These are phyloP conservation scores for Raphanus sativus DNA, from an alignment of 345 rosid genomes.

Conservation along the genomic window DNA sequence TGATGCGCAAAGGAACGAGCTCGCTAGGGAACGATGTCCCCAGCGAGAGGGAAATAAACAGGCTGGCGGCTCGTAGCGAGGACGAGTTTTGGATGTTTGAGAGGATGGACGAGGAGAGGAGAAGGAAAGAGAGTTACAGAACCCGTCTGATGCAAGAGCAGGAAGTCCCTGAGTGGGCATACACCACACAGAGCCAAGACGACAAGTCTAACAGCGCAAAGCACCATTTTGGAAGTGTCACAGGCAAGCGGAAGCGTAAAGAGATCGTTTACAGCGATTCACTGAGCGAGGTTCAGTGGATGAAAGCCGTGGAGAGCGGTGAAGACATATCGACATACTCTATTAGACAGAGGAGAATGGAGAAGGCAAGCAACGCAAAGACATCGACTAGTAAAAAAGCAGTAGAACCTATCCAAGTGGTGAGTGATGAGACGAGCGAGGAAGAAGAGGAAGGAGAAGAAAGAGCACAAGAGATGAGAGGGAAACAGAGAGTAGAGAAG, in stretches of 20 bases:
- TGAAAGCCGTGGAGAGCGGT: conserved; percentile 85
- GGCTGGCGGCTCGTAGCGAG: conserved; percentile 86
- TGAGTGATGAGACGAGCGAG: conserved; percentile 72
- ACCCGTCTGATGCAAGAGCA: conserved; percentile 92
- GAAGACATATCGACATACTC: conserved; percentile 44
- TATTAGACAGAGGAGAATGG: conserved; percentile 46
- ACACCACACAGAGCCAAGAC: conserved; percentile 53
- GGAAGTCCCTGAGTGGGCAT: conserved; percentile 97
- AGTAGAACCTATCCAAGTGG: conserved; percentile 35
- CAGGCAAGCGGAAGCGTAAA: conserved; percentile 78
- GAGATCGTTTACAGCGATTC: conserved; percentile 71
- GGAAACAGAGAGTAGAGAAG: conserved; percentile 46
- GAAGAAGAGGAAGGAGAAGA: conserved; percentile 47
- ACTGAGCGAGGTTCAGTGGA: conserved; percentile 76
- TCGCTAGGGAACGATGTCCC: conserved; percentile 96
- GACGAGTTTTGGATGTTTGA: conserved; percentile 92
- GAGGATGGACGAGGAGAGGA: conserved; percentile 92
- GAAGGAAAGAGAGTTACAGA: conserved; percentile 77
- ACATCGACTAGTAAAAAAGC: background rate
- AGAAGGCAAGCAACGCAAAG: conserved; percentile 26
- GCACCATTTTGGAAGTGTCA: conserved; percentile 40
- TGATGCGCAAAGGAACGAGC: conserved; percentile 97
- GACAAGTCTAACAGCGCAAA: conserved; percentile 49
- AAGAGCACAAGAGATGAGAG: conserved; percentile 25
- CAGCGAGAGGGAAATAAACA: conserved; percentile 97